Base-by-base conservation (phyloP, 2,329 filamentous ascomycete species). In the Aspergillus hortae region DNA sequence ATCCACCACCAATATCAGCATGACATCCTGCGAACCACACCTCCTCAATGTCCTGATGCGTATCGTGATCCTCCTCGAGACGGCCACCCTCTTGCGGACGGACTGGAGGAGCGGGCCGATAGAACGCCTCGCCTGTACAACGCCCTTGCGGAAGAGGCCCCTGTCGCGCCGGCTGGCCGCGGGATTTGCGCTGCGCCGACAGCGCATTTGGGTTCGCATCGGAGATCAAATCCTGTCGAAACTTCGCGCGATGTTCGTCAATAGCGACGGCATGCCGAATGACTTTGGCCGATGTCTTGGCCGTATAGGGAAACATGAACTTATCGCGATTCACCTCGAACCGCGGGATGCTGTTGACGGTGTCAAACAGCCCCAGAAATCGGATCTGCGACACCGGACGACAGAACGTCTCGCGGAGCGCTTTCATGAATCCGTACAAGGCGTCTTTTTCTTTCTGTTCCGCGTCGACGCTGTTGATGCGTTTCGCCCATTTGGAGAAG, bases 1-100 rank as follows among this genome's bases (percentile, higher is more conserved):
- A 89, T 1, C 88, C 88, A 6, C 88, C 88, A 0, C 88, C 88
- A 25, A 90, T 81, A 56, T 90, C 88, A 1, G 81, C 87, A 55
- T 92, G 89, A 5, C 84, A 82, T 3, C 88, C 88, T 0, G 87
- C 76, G 61, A 92, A 92, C 69, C 70, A 72, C 9, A 91, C 81
- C 61, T 92, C 88, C 52, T 87, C 80, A 32, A 91, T 84, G 59
- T 91, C 86, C 40, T 42, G 40, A 4, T 12, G 11, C 17, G 40
- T n/a, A 23, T 42, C 6, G 5, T 19, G 6, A 17, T 12, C 6
- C 3, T 55, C 48, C 10, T 19, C 47, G 25, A 25, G 19, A 44
- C 6, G 35, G 32, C 36, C 30, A 32, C 49, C 44, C 7, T 45
- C 49, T 30, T 30, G 27, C 7, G 27, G 27, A 10, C 27, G 27